Evolutionary conservation across 2,329 filamentous ascomycete species (phyloP).

Genomic region (Neofusicoccum sp.): DNA sequence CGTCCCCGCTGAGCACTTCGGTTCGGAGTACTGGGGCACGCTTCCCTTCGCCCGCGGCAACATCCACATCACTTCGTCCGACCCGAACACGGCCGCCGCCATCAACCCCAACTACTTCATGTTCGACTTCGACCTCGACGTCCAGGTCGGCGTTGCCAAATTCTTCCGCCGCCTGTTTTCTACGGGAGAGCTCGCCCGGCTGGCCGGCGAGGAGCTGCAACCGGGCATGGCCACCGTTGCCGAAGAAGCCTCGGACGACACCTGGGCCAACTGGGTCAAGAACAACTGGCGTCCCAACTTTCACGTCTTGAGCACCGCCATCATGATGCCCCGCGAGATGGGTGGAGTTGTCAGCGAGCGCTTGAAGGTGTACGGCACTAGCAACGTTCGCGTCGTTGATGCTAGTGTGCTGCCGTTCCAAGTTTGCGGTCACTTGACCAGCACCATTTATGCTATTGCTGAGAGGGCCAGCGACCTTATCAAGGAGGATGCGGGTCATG

Average conservation of each 20-base stretch:
- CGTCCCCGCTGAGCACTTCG: background rate
- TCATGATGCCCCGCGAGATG: constrained; percentile 34
- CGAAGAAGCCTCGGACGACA: constrained; percentile 16
- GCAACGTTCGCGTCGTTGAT: constrained; percentile 30
- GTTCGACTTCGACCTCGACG: constrained; percentile 45
- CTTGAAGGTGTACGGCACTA: constrained; percentile 32
- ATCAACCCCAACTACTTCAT: constrained; percentile 46
- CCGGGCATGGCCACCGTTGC: constrained; percentile 24
- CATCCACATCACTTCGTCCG: constrained; percentile 41
- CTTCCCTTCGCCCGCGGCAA: constrained; percentile 32
- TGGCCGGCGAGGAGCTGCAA: constrained; percentile 24
- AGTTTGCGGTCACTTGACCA: constrained; percentile 30
- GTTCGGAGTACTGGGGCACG: constrained; percentile 5
- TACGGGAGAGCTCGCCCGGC: constrained; percentile 30
- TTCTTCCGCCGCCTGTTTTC: constrained; percentile 34
- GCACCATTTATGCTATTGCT: constrained; percentile 32
- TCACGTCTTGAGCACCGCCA: constrained; percentile 32
- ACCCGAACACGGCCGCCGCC: constrained; percentile 34
- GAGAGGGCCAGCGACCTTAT: constrained; percentile 33
- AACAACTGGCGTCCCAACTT: constrained; percentile 30
- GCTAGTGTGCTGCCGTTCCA: constrained; percentile 35
- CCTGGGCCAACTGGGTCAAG: constrained; percentile 23
- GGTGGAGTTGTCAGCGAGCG: constrained; percentile 30
- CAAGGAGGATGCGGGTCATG: constrained; percentile 20
- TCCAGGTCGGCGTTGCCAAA: constrained; percentile 31